Evolutionary conservation across 306 rosid species (phyloP).

Genomic region (Quercus ilex): DNA sequence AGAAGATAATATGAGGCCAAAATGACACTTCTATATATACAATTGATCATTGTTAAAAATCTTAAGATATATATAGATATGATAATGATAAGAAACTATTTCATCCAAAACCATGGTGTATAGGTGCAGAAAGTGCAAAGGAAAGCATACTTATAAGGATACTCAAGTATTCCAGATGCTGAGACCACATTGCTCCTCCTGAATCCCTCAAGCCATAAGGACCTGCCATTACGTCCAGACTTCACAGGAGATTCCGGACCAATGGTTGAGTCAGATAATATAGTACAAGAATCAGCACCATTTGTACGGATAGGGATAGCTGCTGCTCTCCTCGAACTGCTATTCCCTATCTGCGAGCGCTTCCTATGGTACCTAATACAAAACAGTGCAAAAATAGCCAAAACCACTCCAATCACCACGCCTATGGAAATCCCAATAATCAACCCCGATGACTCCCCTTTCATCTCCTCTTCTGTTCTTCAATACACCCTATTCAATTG

Average conservation of each 20-base stretch:
- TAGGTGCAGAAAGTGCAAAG: not conserved
- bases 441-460: constrained; percentile 76
- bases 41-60: not conserved
- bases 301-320: constrained; percentile 81
- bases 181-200: constrained; percentile 71
- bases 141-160: constrained; percentile 78
- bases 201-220: constrained; percentile 85
- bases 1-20: not conserved
- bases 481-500: constrained; percentile 34
- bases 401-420: constrained; percentile 80
- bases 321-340: constrained; percentile 90
- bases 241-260: constrained; percentile 96
- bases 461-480: constrained; percentile 50
- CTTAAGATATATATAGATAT: not conserved
- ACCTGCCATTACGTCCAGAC: constrained; percentile 53
- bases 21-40: not conserved
- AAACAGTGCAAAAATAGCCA: constrained; percentile 76
- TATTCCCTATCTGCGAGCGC: constrained; percentile 89
- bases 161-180: constrained; percentile 90
- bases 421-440: constrained; percentile 93
- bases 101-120: constrained; percentile 11
- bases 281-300: constrained; percentile 77
- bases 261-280: constrained; percentile 81
- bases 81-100: not conserved
- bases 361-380: constrained; percentile 80